Evolutionary conservation across 345 rosid species (phyloP).

Genomic region (Populus alba): DNA sequence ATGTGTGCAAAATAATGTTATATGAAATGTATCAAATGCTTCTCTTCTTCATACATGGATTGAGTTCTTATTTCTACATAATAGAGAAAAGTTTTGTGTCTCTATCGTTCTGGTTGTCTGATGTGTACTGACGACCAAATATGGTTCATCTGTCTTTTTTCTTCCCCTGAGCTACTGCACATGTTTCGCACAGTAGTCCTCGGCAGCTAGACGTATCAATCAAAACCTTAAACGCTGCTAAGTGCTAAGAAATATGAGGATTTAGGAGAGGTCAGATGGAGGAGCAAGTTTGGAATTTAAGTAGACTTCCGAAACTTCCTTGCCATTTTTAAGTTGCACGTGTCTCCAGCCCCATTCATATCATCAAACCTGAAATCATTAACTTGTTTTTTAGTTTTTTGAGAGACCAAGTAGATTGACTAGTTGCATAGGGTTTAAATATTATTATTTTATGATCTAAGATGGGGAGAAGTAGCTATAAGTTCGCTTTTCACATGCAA

Average conservation of each 20-base stretch:
- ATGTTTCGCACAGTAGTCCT: too few species aligned
- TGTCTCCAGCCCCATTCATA: too few species aligned
- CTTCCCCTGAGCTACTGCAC: neutral
- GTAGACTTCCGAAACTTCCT: too few species aligned
- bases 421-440: neutral
- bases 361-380: too few species aligned
- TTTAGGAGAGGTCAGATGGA: too few species aligned
- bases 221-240: too few species aligned
- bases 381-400: too few species aligned
- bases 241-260: too few species aligned
- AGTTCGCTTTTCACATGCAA: neutral
- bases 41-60: neutral
- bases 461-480: neutral
- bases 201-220: too few species aligned
- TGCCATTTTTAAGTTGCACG: too few species aligned
- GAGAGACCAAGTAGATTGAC: too few species aligned
- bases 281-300: too few species aligned
- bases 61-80: neutral
- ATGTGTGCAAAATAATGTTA: conserved; percentile 14
- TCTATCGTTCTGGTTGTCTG: neutral
- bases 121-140: neutral
- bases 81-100: neutral
- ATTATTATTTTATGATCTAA: neutral
- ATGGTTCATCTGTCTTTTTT: neutral
- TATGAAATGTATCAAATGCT: conserved; percentile 5